Base-by-base conservation (phyloP, 2,329 filamentous ascomycete species). In the Ceratocystis albifundus region DNA sequence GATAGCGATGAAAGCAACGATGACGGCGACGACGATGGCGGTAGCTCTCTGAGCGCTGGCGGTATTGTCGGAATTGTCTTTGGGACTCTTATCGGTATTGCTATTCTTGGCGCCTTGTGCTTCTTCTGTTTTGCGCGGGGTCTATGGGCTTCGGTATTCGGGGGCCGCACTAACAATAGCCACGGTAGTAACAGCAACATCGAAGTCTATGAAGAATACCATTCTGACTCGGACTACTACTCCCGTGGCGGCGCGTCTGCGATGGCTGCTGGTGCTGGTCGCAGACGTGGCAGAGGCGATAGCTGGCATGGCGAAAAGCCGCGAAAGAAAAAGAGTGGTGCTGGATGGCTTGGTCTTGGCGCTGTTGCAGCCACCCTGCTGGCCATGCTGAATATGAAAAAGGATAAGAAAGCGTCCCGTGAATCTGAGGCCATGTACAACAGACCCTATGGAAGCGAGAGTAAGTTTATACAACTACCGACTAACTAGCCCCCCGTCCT, bases 41-140 rank as follows among this genome's bases (percentile, higher is more conserved):
- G 76, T 32, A 76, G 76, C 66, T 74, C 76, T 55, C 80, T 92
- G 65, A 88, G 85, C 71, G 82, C 80, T 55, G 88, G 88, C 64
- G 88, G 87, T 68, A 92, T 92, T 71, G 88, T 89, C 17, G 88
- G 88, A 68, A 92, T 92, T 71, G 88, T 92, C 70, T 86, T 92
- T 66, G 88, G 88, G 69, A 82, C 84, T 10, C 79, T 92, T 62
- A 81, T 82, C 15, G 88, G 87, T 69, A 79, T 90, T 45, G 75
- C 81, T 50, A 78, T 92, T 1, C 81, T 92, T 25, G 77, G 87
- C 3, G 80, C 89, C 6, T 76, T 91, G 72, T 90, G 87, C 79
- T 85, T 89, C 77, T 91, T 85, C 80, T 89, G 87, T 78, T 85
- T 86, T 68, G 80, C 82, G 67, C 80, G 82, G 69, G 83, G 83